Base-by-base conservation (phyloP, 2,329 filamentous ascomycete genomes). In the Fusarium palustre region DNA sequence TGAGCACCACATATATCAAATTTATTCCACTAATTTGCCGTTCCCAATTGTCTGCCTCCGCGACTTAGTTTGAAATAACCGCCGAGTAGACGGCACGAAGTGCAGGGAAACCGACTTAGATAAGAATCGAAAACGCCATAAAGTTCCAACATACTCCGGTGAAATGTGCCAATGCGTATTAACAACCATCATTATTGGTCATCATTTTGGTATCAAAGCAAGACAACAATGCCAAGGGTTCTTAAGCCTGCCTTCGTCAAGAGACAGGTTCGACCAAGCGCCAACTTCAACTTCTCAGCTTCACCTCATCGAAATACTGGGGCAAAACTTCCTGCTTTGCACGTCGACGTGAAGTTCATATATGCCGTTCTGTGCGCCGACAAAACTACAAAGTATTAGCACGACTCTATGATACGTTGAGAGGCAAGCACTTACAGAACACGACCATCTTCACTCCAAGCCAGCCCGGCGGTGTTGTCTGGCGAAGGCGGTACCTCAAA, bases 311-410 rank as follows among this genome's bases (percentile, higher is more conserved):
- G 81, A 81, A 67, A 88, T 79, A 66, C 84, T 86, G 3, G 88
- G 86, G 66, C 84, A 86, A 33, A 85, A 80, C 77, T 88, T 91
- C 63, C 92, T 84, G 59, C 81, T 84, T 49, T 86, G 83, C 20
- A 89, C 72, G 75, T 93, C 89, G 68, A 94, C 84, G 34, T 85
- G 86, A 72, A 92, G 88, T 79, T 94, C 91, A 74, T 92, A 92
- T 55, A 94, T 90, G 58, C 92, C 92, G 70, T 92, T 89, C 75
- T 92, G 89, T 34, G 88, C 86, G 22, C 86, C 89, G 41, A 90
- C 81, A 71, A 86, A 90, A 57, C 88, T 91, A 45, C 28, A 18
- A 53, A 6, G 22, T 39, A 16, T 77, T 55, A 77, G 76, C 59
- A 48, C 20, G 33, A 20, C 12, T 11, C 18, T 24, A 20, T 11